A percentile compares a stretch with the other conserved stretches of the same genome.
Evolutionary conservation across 2,329 filamentous ascomycete genomes (phyloP).

Genomic region (Xylaria sp.): DNA sequence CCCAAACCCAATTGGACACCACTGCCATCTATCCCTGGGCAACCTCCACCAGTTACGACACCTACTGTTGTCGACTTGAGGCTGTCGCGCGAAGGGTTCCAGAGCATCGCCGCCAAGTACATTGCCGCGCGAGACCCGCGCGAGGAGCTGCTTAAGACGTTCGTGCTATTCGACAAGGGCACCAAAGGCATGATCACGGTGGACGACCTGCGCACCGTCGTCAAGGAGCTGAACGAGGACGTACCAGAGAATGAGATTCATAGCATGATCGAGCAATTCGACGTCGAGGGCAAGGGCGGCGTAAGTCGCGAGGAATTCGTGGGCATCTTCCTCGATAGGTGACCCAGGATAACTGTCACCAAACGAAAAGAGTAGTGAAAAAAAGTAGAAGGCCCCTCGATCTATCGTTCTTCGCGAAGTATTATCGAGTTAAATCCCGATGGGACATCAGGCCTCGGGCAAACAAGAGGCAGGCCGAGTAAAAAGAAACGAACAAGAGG

Average conservation of each 20-base stretch:
- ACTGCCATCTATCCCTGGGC: slow-evolving; percentile 54
- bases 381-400: slow-evolving; percentile 4
- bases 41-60: slow-evolving; percentile 61
- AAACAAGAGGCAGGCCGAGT: slow-evolving; percentile 41
- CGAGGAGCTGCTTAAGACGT: slow-evolving; percentile 91
- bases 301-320: slow-evolving; percentile 76
- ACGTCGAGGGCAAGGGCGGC: slow-evolving; percentile 89
- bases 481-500: slow-evolving; percentile 6
- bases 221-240: slow-evolving; percentile 90
- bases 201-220: slow-evolving; percentile 86
- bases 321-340: slow-evolving; percentile 59
- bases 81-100: slow-evolving; percentile 77
- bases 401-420: neutral
- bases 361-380: slow-evolving; percentile 6
- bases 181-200: slow-evolving; percentile 91
- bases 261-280: slow-evolving; percentile 98
- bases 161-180: slow-evolving; percentile 91
- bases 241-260: slow-evolving; percentile 91
- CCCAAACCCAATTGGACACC: slow-evolving; percentile 69
- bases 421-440: neutral
- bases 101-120: slow-evolving; percentile 79
- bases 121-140: slow-evolving; percentile 85
- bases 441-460: neutral
- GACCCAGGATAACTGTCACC: slow-evolving; percentile 22
- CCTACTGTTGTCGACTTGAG: slow-evolving; percentile 73